Percentiles rank a stretch among this genome's conserved stretches.
These are phyloP conservation scores for Paraconiothyrium sp. DNA, from an alignment of 2,329 filamentous ascomycete species.

Conservation along the genomic window DNA sequence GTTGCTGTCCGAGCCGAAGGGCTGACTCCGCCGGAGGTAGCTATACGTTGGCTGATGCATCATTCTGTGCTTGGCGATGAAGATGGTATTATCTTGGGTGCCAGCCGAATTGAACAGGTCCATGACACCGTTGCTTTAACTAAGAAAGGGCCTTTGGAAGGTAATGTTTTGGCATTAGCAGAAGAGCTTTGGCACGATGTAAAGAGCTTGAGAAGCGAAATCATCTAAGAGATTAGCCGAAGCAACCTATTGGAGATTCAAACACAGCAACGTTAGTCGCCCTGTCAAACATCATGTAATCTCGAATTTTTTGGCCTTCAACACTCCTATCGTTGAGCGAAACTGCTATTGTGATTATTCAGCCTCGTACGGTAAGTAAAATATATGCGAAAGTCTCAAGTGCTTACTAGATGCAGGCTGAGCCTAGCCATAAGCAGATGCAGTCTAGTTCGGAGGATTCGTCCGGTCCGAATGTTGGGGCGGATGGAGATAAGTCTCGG, in stretches of 20 bases:
- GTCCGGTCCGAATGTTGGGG: conserved; percentile 1
- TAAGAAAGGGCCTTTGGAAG: conserved; percentile 12
- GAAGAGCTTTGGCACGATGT: conserved; percentile 16
- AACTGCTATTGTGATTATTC: neutral
- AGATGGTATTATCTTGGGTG: conserved; percentile 23
- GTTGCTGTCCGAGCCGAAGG: conserved; percentile 12
- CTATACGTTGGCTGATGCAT: conserved; percentile 20
- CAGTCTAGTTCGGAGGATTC: neutral
- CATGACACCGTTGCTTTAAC: conserved; percentile 7
- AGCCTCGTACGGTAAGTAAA: neutral
- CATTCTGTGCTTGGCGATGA: conserved; percentile 19
- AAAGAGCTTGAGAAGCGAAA: conserved; percentile 6
- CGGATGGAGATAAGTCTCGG: neutral
- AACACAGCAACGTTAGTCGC: neutral
- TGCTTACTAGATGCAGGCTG: neutral
- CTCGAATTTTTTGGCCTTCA: neutral
- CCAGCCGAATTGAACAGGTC: conserved; percentile 18
- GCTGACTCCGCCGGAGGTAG: conserved; percentile 17
- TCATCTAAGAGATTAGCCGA: neutral
- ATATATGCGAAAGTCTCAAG: neutral
- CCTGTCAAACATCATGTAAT: neutral
- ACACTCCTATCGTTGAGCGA: neutral
- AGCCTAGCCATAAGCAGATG: neutral
- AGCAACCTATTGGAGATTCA: neutral
- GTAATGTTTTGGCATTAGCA: conserved; percentile 8